These are phyloP conservation scores for Fusarium citri DNA, from an alignment of 2,329 filamentous ascomycete genomes.

Conservation along the genomic window DNA sequence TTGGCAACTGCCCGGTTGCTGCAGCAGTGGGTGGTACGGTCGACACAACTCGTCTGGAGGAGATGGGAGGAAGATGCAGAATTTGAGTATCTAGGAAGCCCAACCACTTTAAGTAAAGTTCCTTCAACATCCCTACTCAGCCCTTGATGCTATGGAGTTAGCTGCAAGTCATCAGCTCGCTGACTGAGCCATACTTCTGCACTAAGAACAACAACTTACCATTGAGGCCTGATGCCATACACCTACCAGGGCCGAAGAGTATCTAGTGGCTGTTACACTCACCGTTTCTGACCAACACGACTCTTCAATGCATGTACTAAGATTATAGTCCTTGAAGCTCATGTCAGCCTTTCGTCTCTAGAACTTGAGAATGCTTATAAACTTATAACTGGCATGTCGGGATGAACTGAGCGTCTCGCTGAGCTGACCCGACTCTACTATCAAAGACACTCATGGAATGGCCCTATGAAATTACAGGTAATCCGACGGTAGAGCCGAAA, in stretches of 20 bases:
- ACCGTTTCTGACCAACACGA: neutral
- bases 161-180: neutral
- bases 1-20: too few species aligned
- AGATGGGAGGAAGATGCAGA: neutral
- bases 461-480: neutral
- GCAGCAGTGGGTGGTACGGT: too few species aligned
- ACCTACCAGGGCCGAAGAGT: too few species aligned
- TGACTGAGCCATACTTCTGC: neutral
- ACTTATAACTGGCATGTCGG: neutral
- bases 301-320: neutral
- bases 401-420: neutral
- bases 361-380: neutral
- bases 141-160: too few species aligned
- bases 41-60: neutral
- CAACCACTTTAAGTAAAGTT: neutral
- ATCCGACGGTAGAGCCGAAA: neutral
- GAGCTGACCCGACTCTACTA: neutral
- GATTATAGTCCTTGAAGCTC: neutral
- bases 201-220: accelerated
- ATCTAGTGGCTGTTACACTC: neutral
- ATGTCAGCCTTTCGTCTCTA: neutral
- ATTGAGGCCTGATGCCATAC: neutral
- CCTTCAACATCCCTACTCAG: neutral
- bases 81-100: accelerated
- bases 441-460: neutral